phyloP scores from a whole-genome alignment of 164 flowering plant genomes.

The Berberis vulgaris region DNA sequence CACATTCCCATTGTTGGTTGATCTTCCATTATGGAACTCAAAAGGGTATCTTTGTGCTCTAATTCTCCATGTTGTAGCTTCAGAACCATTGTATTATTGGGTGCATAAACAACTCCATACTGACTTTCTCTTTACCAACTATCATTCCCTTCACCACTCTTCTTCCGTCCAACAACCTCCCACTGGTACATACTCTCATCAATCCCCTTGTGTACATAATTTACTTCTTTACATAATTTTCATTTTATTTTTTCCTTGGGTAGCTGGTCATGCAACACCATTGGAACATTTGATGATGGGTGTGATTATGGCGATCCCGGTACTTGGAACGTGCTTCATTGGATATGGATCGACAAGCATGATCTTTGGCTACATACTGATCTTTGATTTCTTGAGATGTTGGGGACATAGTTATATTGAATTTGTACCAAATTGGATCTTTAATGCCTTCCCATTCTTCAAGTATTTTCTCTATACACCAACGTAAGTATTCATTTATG shows the following conservation, averaged over 20 bases:
- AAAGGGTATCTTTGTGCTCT: slow-evolving; percentile 40
- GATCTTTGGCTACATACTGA: slow-evolving; percentile 43
- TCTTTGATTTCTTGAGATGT: slow-evolving; percentile 72
- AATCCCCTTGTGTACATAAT: background rate
- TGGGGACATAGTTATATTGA: slow-evolving; percentile 77
- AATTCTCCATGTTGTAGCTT: slow-evolving; percentile 49
- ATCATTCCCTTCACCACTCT: slow-evolving; percentile 76
- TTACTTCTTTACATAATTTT: background rate
- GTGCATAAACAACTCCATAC: slow-evolving; percentile 46
- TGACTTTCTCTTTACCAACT: slow-evolving; percentile 31
- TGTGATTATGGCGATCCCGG: slow-evolving; percentile 48
- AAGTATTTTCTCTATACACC: slow-evolving; percentile 64
- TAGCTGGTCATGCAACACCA: slow-evolving; percentile 70
- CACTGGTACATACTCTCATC: slow-evolving; percentile 41
- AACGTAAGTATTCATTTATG: slow-evolving; percentile 43
- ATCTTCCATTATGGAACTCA: slow-evolving; percentile 50
- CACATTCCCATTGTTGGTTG: slow-evolving; percentile 28
- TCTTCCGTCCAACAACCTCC: slow-evolving; percentile 51
- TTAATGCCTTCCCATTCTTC: slow-evolving; percentile 51
- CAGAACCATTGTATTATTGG: slow-evolving; percentile 78
- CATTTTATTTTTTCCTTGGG: slow-evolving; percentile 2
- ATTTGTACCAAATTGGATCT: slow-evolving; percentile 41
- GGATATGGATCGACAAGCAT: slow-evolving; percentile 53
- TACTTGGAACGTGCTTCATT: slow-evolving; percentile 36
- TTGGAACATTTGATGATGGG: slow-evolving; percentile 59